Base-by-base conservation (phyloP, 371 early-diverging fungal genomes). In the Mucor racemosus region DNA sequence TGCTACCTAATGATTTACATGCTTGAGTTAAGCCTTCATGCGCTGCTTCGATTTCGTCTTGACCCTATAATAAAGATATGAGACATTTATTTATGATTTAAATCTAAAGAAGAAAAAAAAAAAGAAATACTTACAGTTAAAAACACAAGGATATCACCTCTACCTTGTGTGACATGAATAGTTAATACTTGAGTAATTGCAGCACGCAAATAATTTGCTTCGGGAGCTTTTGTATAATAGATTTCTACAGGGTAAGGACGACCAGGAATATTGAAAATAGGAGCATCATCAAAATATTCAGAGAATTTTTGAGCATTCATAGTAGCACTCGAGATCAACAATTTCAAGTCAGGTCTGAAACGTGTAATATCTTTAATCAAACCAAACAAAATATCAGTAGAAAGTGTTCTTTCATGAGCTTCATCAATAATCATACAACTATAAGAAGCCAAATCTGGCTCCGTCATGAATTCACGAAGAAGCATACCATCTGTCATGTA, bases 401-500 rank as follows among this genome's bases (percentile, higher is more conserved):
- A 97, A 58, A 98, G 79, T 11, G 97, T 99, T 67, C 99, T 89
- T 79, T 99, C 99, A 86, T 99, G 99, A 15, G 99, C 99, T 77
- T 99, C 99, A 78, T 99, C 99, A 62, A 99, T 96, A 77, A 99
- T 97, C 67, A 99, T 81, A 65, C 92, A 93, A 46, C 90, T 91
- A 79, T 98, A 98, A 26, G 90, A 84, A 9, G 88, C 91, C 60
- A 99, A 81, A 74, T 98, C 97, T 0, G 99, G 99, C 72, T 97
- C 97, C 7, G 96, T 96, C 85, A 99, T 89, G 74, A 98, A 97
- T 79, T 99, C 99, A 65, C 98, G 91, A 8, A 99, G 87, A 31
- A 99, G 87, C 92, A 99, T 96, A 71, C 99, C 99, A 76, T 99
- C 99, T 1, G 99, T 99, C 96, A 99, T 96, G 60, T 95, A 98